Conservation (phyloP, 345 rosid genomes). For the Acer yangbiense region DNA sequence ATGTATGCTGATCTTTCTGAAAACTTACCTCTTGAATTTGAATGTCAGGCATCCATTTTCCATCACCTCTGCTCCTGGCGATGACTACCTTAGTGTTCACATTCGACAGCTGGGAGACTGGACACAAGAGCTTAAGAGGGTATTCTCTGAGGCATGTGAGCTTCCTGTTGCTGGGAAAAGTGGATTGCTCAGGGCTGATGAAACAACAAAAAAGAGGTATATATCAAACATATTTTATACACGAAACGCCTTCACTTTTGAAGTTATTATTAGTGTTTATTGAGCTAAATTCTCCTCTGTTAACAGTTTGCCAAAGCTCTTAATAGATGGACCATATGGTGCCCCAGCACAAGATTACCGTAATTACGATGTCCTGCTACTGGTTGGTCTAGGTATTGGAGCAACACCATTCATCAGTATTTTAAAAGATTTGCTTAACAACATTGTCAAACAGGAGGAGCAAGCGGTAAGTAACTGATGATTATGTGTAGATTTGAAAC, state of each 20-base stretch:
- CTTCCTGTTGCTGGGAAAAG: constrained; percentile 84
- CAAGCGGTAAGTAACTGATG: constrained; percentile 62
- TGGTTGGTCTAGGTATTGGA: constrained; percentile 97
- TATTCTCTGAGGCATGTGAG: constrained; percentile 86
- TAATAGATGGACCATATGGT: constrained; percentile 95
- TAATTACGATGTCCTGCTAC: constrained; percentile 84
- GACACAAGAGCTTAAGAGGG: constrained; percentile 92
- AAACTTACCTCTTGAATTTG: neutral
- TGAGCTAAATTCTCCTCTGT: constrained; percentile 13
- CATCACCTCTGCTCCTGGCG: constrained; percentile 95
- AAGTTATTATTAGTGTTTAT: neutral
- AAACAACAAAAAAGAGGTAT: constrained; percentile 82
- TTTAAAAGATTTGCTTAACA: constrained; percentile 87
- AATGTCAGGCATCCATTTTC: constrained; percentile 97
- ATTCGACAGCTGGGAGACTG: constrained; percentile 96
- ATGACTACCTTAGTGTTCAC: constrained; percentile 91
- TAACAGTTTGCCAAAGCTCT: constrained; percentile 90
- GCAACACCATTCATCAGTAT: constrained; percentile 99
- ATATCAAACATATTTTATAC: neutral
- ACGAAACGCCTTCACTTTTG: neutral
- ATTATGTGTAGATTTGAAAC: neutral
- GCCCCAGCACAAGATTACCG: constrained; percentile 96
- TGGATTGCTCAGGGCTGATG: constrained; percentile 98
- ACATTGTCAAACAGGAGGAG: constrained; percentile 88
- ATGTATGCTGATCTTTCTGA: neutral